Conservation (phyloP, 441 rosid species). For the Cnidoscolus chayamansa region DNA sequence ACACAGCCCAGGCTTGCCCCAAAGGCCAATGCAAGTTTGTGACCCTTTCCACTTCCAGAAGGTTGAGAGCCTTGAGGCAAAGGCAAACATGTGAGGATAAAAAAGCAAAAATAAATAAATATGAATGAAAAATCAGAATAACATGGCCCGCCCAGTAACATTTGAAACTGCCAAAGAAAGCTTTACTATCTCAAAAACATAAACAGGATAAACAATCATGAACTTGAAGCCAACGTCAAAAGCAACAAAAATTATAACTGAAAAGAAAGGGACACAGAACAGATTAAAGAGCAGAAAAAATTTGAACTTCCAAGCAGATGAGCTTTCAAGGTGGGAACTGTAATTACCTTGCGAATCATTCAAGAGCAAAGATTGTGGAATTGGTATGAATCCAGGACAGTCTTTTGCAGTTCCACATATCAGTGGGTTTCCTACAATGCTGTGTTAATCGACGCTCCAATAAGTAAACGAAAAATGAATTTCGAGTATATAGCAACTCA, state of each 20-base stretch:
- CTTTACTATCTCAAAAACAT: neutral
- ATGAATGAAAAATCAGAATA: neutral
- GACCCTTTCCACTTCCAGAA: conserved; percentile 42
- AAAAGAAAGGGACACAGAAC: neutral
- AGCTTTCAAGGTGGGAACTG: conserved; percentile 19
- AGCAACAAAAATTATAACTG: neutral
- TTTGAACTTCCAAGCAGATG: conserved; percentile 21
- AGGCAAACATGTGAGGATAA: conserved; percentile 19
- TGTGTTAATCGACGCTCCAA: conserved; percentile 31
- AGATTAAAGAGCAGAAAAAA: conserved; percentile 13
- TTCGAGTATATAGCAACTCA: neutral
- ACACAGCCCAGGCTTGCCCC: conserved; percentile 69
- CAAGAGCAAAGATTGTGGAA: conserved; percentile 51
- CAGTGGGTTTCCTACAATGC: conserved; percentile 81
- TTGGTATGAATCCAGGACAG: conserved; percentile 63
- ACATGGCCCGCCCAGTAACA: neutral
- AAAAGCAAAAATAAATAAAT: neutral
- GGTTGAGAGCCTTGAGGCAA: conserved; percentile 40
- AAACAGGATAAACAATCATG: conserved; percentile 16
- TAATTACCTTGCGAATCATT: conserved; percentile 56
- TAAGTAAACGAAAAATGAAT: neutral
- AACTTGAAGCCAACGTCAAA: conserved; percentile 22
- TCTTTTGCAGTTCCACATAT: conserved; percentile 74
- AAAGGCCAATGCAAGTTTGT: conserved; percentile 67
- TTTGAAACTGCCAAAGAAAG: neutral